Percentiles rank a stretch among this genome's conserved stretches.
phyloP scores from a whole-genome alignment of 192 early-diverging fungal genomes.

The Coemansia sp. region DNA sequence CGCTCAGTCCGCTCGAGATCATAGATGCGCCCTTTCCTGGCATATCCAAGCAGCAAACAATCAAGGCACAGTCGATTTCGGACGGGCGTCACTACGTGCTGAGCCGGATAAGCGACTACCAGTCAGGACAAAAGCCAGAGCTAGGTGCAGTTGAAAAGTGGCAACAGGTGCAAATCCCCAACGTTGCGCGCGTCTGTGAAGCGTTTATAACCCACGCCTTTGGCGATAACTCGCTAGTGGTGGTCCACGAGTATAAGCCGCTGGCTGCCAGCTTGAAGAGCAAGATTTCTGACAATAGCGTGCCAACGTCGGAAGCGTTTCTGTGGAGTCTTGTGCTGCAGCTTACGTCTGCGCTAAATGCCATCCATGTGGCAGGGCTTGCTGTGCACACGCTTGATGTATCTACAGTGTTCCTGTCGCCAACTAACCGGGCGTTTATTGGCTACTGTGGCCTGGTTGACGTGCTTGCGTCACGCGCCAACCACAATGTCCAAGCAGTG shows the following conservation, averaged over 20 bases:
- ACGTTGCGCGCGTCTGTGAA: conserved; percentile 83
- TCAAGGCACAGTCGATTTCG: conserved; percentile 78
- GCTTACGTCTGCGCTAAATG: conserved; percentile 57
- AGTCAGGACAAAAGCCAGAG: conserved; percentile 73
- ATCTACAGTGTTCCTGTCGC: conserved; percentile 80
- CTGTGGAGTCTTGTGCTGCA: conserved; percentile 47
- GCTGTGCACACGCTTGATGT: conserved; percentile 76
- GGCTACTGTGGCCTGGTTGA: conserved; percentile 41
- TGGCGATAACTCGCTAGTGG: conserved; percentile 90
- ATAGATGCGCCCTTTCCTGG: conserved; percentile 58
- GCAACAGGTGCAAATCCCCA: conserved; percentile 77
- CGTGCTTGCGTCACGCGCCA: conserved; percentile 15
- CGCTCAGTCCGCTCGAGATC: conserved; percentile 65
- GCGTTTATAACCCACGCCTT: conserved; percentile 96
- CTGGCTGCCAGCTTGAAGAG: conserved; percentile 32
- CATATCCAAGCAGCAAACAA: conserved; percentile 68
- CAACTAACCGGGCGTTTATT: conserved; percentile 67
- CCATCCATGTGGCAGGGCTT: conserved; percentile 79
- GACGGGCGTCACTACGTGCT: conserved; percentile 87
- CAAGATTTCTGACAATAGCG: conserved; percentile 16
- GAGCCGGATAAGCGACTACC: conserved; percentile 76
- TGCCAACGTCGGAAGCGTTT: conserved; percentile 20
- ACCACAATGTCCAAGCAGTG: conserved; percentile 20
- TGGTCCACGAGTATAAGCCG: conserved; percentile 95
- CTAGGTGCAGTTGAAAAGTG: conserved; percentile 84